Evolutionary conservation across 495 filamentous ascomycete genomes (phyloP).

Genomic region (Lineolata rhizophorae): DNA sequence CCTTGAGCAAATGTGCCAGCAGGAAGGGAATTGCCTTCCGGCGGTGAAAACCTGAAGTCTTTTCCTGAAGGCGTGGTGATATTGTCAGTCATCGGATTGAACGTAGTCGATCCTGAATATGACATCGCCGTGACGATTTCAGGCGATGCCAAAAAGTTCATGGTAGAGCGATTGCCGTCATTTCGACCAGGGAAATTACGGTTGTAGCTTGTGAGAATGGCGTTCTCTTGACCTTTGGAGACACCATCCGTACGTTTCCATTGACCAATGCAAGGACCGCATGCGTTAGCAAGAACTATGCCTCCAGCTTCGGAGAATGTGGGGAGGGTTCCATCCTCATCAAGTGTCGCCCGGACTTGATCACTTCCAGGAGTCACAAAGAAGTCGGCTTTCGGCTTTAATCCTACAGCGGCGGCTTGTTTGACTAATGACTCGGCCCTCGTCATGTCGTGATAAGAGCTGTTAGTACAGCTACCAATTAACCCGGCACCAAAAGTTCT

Average conservation of each 20-base stretch:
- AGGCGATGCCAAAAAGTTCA: slow-evolving; percentile 96
- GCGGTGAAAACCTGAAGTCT: slow-evolving; percentile 69
- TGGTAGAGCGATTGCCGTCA: slow-evolving; percentile 83
- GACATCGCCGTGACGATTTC: slow-evolving; percentile 93
- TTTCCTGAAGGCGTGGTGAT: slow-evolving; percentile 62
- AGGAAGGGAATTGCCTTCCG: slow-evolving; percentile 58
- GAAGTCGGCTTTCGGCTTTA: slow-evolving; percentile 76
- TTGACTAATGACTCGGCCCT: slow-evolving; percentile 78
- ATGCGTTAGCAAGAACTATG: slow-evolving; percentile 81
- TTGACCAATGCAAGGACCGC: slow-evolving; percentile 86
- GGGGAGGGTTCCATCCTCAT: slow-evolving; percentile 59
- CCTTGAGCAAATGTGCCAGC: slow-evolving; percentile 57
- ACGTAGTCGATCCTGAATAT: slow-evolving; percentile 79
- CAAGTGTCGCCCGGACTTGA: slow-evolving; percentile 85
- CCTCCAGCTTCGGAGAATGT: slow-evolving; percentile 81
- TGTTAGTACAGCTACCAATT: slow-evolving; percentile 96
- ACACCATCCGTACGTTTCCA: slow-evolving; percentile 83
- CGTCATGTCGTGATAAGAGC: slow-evolving; percentile 96
- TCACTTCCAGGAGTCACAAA: slow-evolving; percentile 93
- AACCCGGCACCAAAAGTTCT: slow-evolving; percentile 74
- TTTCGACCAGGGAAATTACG: slow-evolving; percentile 95
- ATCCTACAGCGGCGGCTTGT: slow-evolving; percentile 64
- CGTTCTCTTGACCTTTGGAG: slow-evolving; percentile 68
- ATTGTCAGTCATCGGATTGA: slow-evolving; percentile 84
- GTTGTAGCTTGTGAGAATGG: slow-evolving; percentile 94